Percentiles rank a stretch among this genome's conserved stretches.
phyloP scores from a whole-genome alignment of 495 filamentous ascomycete species.

The Pyrenopolyporus hunteri region DNA sequence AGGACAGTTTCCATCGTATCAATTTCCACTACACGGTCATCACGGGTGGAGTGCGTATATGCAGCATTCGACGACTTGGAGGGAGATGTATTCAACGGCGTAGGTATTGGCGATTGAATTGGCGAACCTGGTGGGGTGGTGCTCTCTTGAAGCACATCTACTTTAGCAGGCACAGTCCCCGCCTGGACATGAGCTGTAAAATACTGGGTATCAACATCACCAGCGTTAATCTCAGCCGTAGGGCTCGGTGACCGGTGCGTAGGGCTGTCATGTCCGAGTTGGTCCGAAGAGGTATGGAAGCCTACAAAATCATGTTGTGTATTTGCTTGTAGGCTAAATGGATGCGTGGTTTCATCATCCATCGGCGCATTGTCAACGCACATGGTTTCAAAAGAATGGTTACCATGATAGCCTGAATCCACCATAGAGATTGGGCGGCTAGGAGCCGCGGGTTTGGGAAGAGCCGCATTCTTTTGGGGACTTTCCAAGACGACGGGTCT shows the following conservation, averaged over 20 bases:
- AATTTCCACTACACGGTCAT: slow-evolving; percentile 31
- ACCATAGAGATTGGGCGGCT: slow-evolving; percentile 41
- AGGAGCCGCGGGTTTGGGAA: slow-evolving; percentile 21
- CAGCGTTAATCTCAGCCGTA: slow-evolving; percentile 18
- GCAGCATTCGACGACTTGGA: slow-evolving; percentile 28
- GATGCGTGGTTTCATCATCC: slow-evolving; percentile 30
- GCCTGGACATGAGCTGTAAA: slow-evolving; percentile 31
- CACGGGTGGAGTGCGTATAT: slow-evolving; percentile 8
- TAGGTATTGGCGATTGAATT: slow-evolving; percentile 12
- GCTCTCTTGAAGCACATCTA: slow-evolving; percentile 25
- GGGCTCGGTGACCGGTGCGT: slow-evolving; percentile 23
- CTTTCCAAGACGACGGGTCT: slow-evolving; percentile 19
- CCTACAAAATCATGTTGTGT: slow-evolving; percentile 17
- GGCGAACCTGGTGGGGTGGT: slow-evolving; percentile 42
- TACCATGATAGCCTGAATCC: slow-evolving; percentile 87
- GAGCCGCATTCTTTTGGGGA: slow-evolving; percentile 25
- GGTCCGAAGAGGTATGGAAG: slow-evolving; percentile 13
- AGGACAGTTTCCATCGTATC: slow-evolving; percentile 44
- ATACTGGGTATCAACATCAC: slow-evolving; percentile 31
- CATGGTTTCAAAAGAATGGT: slow-evolving; percentile 54
- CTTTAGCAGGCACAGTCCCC: slow-evolving; percentile 16
- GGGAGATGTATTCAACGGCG: slow-evolving; percentile 35
- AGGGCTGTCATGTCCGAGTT: slow-evolving; percentile 15
- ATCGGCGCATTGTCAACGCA: slow-evolving; percentile 32
- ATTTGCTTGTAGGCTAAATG: slow-evolving; percentile 29